Percentiles rank a stretch among this genome's conserved stretches.
These are phyloP conservation scores for Inonotus hispidus DNA, from an alignment of 1,284 basidiomycete genomes.

Conservation along the genomic window DNA sequence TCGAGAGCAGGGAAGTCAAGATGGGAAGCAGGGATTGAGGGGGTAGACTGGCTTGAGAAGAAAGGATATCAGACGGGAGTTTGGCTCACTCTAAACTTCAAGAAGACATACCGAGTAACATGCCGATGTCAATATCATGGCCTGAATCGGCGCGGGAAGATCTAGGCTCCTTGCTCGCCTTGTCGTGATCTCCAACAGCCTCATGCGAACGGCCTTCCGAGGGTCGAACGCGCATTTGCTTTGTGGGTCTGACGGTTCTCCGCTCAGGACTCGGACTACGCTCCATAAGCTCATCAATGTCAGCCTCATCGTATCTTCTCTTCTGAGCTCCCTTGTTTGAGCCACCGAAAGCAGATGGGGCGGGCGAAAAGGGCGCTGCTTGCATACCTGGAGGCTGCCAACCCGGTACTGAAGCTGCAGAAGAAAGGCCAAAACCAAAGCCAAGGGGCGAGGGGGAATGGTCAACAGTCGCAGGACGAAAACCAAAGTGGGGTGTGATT, in stretches of 20 bases:
- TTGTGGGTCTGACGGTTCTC: slow-evolving; percentile 45
- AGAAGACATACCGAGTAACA: slow-evolving; percentile 58
- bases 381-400: slow-evolving; percentile 32
- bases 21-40: slow-evolving; percentile 67
- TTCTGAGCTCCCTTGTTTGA: slow-evolving; percentile 44
- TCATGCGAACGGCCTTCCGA: slow-evolving; percentile 29
- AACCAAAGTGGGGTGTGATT: slow-evolving; percentile 58
- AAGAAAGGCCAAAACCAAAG: slow-evolving; percentile 62
- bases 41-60: slow-evolving; percentile 58
- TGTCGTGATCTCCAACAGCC: slow-evolving; percentile 25
- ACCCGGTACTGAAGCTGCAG: slow-evolving; percentile 33
- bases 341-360: slow-evolving; percentile 32
- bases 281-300: slow-evolving; percentile 68
- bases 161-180: slow-evolving; percentile 42
- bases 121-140: slow-evolving; percentile 67
- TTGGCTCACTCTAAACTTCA: slow-evolving; percentile 11
- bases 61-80: slow-evolving; percentile 12
- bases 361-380: slow-evolving; percentile 46
- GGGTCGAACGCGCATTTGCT: slow-evolving; percentile 61
- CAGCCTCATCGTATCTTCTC: slow-evolving; percentile 55
- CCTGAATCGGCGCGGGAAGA: slow-evolving; percentile 36
- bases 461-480: slow-evolving; percentile 54
- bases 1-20: slow-evolving; percentile 55
- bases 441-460: slow-evolving; percentile 62
- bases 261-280: slow-evolving; percentile 76